Base-by-base conservation (phyloP, 768 basidiomycete species). In the Naematelia aurantialba region DNA sequence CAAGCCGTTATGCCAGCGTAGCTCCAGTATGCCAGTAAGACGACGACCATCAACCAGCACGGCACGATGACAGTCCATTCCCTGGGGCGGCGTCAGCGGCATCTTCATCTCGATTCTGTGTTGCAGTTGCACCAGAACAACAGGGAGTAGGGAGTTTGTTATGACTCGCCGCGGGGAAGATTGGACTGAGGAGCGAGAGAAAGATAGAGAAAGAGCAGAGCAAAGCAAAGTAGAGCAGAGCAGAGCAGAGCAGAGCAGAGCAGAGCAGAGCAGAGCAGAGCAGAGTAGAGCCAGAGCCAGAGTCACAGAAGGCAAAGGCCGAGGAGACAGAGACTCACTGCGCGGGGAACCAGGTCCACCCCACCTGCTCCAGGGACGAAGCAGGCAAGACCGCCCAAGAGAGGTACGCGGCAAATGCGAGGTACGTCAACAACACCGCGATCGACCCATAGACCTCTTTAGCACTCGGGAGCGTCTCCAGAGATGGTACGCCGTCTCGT, bases 1-100 rank as follows among this genome's bases (percentile, higher is more conserved):
- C 65, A 71, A 3, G 66, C 62, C 58, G 65, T 67, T 17, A 78
- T 31, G 11, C 62, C 68, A 1, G 66, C 60, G 42, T 78, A 78
- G 12, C 54, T 44, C 34, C 62, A 62, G 56, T 78, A 78, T 8
- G 76, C 60, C 25, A 73, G 45, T 0, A 73, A 58, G n/a, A 78
- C 67, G 42, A 76, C 27, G n/a, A 72, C 44, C 68, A 78, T 75
- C 5, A 71, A 34, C 45, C 63, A 76, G 14, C 69, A 68, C 1
- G 76, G 76, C 0, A 76, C 52, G 30, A 78, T 57, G 14, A 76
- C 53, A 1, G 72, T 66, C 76, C 76, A 78, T 52, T 74, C 69
- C 42, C 76, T 78, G 51, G 4, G 12, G 4, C 30, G 12, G 45
- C 48, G 22, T 29, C 51, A 52, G 21, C 22, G 12, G 12, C 47